phyloP scores from a whole-genome alignment of 441 rosid species.

The Sinapis alba region DNA sequence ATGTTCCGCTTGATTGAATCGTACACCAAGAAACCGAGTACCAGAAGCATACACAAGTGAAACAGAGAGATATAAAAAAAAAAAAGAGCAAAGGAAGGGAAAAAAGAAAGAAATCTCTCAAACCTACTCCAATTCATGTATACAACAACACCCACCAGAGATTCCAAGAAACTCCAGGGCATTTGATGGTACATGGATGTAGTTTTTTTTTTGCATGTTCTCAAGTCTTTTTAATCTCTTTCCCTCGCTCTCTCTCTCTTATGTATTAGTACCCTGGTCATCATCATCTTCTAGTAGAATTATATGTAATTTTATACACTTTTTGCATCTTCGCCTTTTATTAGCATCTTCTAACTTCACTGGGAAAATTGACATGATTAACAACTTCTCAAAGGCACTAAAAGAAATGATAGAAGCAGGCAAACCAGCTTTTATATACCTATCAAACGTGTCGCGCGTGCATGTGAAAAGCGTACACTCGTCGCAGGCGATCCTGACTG shows the following conservation, averaged over 20 bases:
- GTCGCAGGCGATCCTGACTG: conserved; percentile 4
- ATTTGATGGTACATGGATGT: conserved; percentile 27
- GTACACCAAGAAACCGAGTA: conserved; percentile 54
- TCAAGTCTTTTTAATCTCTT: neutral
- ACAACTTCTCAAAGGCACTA: neutral
- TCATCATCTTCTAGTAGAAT: conserved; percentile 23
- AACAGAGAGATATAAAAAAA: neutral
- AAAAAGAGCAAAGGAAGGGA: neutral
- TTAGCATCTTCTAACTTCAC: neutral
- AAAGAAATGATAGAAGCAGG: neutral
- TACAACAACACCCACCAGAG: conserved; percentile 6
- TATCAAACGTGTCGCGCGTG: neutral
- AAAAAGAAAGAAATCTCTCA: conserved; percentile 13
- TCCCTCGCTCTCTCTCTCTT: no score
- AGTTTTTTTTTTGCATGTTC: conserved; percentile 14
- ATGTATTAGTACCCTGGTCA: conserved; percentile 15
- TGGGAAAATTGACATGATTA: neutral
- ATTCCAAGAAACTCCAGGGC: conserved; percentile 7
- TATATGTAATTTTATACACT: conserved; percentile 23
- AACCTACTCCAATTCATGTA: neutral
- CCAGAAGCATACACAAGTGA: conserved; percentile 46
- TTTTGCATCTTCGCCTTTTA: neutral
- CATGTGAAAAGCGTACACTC: neutral
- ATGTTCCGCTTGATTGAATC: conserved; percentile 81
- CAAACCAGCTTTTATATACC: no score